Evolutionary conservation across 768 basidiomycete species (phyloP).

Genomic region (Pisolithus microcarpus): DNA sequence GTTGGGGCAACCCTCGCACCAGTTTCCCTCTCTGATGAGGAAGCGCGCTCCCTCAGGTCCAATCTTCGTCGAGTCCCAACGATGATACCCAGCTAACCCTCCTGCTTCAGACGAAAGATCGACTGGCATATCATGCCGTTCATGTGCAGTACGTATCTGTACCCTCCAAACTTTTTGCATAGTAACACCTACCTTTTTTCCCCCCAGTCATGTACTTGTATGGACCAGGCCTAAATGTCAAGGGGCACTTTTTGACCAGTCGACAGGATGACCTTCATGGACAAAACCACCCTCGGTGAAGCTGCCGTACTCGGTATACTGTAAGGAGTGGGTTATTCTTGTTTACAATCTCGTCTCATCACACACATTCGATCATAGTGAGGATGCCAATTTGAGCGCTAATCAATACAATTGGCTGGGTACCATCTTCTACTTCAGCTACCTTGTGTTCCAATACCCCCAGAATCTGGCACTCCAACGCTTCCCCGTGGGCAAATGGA

Average conservation of each 20-base stretch:
- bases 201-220: slow-evolving; percentile 59
- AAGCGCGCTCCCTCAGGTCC: slow-evolving; percentile 48
- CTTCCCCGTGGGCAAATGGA: slow-evolving; percentile 78
- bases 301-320: slow-evolving; percentile 65
- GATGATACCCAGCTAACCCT: not conserved
- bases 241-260: not conserved
- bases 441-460: slow-evolving; percentile 56
- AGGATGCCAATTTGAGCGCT: slow-evolving; percentile 48
- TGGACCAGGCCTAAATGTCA: slow-evolving; percentile 15
- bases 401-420: slow-evolving; percentile 75
- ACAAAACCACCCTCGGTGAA: slow-evolving; percentile 67
- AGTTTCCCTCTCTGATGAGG: slow-evolving; percentile 39
- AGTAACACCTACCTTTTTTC: slow-evolving; percentile 4
- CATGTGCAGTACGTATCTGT: slow-evolving; percentile 61
- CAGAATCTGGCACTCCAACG: slow-evolving; percentile 73
- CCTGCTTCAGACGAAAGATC: slow-evolving; percentile 55
- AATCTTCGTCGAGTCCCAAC: slow-evolving; percentile 2
- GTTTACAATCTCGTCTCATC: not conserved
- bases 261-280: slow-evolving; percentile 67
- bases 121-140: slow-evolving; percentile 72
- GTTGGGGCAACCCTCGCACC: slow-evolving; percentile 51
- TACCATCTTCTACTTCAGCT: slow-evolving; percentile 72
- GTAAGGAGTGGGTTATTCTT: slow-evolving; percentile 30
- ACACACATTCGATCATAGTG: slow-evolving; percentile 25
- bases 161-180: not conserved